Percentiles rank a stretch among this genome's conserved stretches.
Conservation (phyloP, 108 stramenopile species). For the Cyclotella sp. region DNA sequence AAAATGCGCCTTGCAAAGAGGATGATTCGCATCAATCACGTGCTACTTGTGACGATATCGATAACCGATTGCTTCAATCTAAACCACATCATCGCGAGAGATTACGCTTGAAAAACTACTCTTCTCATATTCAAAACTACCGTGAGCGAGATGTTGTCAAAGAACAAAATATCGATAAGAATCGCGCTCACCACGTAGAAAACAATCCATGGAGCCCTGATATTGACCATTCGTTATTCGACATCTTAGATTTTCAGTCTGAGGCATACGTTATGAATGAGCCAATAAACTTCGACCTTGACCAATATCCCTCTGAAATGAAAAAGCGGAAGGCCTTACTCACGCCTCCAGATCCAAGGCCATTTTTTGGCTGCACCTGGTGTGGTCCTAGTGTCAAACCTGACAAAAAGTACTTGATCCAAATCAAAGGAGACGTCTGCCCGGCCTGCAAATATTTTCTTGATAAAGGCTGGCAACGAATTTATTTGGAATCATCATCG, state of each 20-base stretch:
- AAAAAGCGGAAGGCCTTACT: slow-evolving; percentile 13
- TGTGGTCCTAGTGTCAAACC: slow-evolving; percentile 3
- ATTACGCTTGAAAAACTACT: too few species aligned
- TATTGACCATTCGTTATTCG: neutral
- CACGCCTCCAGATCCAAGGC: slow-evolving; percentile 19
- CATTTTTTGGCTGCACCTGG: slow-evolving; percentile 24
- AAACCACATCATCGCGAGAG: too few species aligned
- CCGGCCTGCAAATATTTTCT: slow-evolving; percentile 15
- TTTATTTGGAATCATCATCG: neutral
- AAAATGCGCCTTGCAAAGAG: too few species aligned
- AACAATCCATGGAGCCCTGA: neutral
- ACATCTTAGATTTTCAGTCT: slow-evolving; percentile 7
- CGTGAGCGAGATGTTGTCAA: neutral
- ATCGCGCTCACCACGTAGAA: neutral
- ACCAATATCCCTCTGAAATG: neutral
- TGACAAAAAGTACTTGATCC: neutral
- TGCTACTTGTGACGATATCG: too few species aligned
- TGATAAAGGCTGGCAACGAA: neutral
- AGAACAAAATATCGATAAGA: neutral
- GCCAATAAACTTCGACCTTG: neutral
- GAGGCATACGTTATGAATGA: neutral
- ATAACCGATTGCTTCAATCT: too few species aligned
- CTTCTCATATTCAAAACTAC: too few species aligned
- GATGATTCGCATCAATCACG: too few species aligned
- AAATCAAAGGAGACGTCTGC: slow-evolving; percentile 14